Conservation (phyloP, 345 rosid genomes). For the Populus ilicifolia region DNA sequence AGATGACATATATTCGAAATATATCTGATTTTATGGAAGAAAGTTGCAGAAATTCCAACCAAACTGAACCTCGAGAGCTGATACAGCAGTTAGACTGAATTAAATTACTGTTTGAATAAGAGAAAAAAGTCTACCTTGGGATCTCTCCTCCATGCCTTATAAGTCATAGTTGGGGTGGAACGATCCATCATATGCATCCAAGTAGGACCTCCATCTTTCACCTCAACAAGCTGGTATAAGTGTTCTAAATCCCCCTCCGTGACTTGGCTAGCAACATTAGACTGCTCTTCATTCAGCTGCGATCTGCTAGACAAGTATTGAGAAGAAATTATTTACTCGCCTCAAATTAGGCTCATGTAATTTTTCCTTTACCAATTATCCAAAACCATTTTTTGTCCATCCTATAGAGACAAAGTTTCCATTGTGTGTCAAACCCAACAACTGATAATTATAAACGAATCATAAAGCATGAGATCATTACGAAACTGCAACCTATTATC, state of each 20-base stretch:
- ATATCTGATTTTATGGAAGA: neutral
- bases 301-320: slow-evolving; percentile 28
- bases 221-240: slow-evolving; percentile 56
- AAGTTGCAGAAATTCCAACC: neutral
- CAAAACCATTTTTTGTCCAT: neutral
- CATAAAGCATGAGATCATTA: neutral
- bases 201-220: slow-evolving; percentile 67
- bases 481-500: neutral
- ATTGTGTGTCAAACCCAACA: neutral
- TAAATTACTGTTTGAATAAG: neutral
- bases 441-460: neutral
- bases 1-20: neutral
- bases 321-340: neutral
- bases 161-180: slow-evolving; percentile 50
- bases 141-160: slow-evolving; percentile 78
- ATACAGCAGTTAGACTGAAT: neutral
- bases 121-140: slow-evolving; percentile 37
- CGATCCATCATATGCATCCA: slow-evolving; percentile 83
- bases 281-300: slow-evolving; percentile 30
- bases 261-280: slow-evolving; percentile 33
- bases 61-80: neutral
- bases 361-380: neutral
- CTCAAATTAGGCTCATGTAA: neutral
- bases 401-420: neutral
- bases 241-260: slow-evolving; percentile 59